These are phyloP conservation scores for Triangularia verruculosa DNA, from an alignment of 2,329 filamentous ascomycete species.

Conservation along the genomic window DNA sequence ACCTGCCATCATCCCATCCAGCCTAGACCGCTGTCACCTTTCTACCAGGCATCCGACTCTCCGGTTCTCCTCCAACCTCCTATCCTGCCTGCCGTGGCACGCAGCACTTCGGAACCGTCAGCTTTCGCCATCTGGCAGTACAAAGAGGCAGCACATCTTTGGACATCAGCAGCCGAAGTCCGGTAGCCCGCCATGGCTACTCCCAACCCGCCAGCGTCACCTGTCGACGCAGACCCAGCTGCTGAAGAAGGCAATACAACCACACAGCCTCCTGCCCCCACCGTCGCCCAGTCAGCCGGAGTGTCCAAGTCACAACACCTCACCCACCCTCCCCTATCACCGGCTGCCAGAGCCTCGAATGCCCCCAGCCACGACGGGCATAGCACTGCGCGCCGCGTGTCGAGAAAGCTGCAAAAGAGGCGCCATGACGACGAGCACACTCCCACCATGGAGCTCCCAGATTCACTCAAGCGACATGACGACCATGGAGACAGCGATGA, in stretches of 20 bases:
- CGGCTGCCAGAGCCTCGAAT: constrained; percentile 11
- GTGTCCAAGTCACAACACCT: constrained; percentile 15
- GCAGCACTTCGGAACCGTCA: neutral
- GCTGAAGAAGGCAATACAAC: neutral
- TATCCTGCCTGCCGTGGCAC: neutral
- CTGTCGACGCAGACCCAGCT: neutral
- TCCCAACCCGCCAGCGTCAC: neutral
- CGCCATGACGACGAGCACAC: constrained; percentile 39
- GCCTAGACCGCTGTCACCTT: neutral
- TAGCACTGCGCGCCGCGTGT: constrained; percentile 39
- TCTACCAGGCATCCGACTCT: neutral
- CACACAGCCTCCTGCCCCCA: neutral
- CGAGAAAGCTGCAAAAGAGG: constrained; percentile 46
- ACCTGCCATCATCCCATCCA: constrained; percentile 3
- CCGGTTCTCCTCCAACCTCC: neutral
- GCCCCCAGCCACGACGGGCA: constrained; percentile 31
- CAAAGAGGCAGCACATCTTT: neutral
- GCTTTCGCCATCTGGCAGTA: neutral
- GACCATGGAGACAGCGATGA: constrained; percentile 50
- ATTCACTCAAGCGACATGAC: constrained; percentile 47
- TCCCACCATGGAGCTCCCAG: constrained; percentile 50
- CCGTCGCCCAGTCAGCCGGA: neutral
- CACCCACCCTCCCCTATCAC: constrained; percentile 14
- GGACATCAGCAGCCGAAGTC: neutral
- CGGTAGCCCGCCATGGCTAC: neutral